Base-by-base conservation (phyloP, 108 stramenopile genomes). In the Pinguiococcus pyrenoidosus region DNA sequence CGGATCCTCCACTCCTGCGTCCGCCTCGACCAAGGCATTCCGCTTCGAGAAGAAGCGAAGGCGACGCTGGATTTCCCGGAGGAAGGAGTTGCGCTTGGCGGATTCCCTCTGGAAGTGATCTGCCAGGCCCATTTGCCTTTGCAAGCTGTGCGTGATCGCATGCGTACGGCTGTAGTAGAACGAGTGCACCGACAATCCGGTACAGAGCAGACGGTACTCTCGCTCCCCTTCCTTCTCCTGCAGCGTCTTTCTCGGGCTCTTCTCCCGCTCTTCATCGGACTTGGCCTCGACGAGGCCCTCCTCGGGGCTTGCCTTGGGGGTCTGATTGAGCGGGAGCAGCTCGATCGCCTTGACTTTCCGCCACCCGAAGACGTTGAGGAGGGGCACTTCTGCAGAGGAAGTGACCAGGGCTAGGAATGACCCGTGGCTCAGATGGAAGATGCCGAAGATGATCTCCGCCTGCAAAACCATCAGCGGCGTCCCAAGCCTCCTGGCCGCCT, bases 81-180 rank as follows among this genome's bases (percentile, higher is more conserved):
- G n/a, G n/a, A n/a, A n/a, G n/a, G n/a, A n/a, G n/a, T n/a, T n/a
- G n/a, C n/a, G n/a, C n/a, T n/a, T n/a, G n/a, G n/a, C n/a, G n/a
- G n/a, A n/a, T 67, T 54, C 57, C 62, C 44, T 42, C 43, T 29
- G 67, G 44, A 25, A 37, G 29, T 48, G 27, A 13, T 69, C 12
- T 68, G 44, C 65, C 57, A 73, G 46, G 30, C 51, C 37, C 28
- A 10, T 24, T 2, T 59, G 62, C n/a, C 57, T 21, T 33, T 71
- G 70, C 12, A 58, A 51, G 13, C 68, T 69, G n/a, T 60, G 56
- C 3, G 70, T 71, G 4, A 71, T 64, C 27, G 69, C 67, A 35
- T 56, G 54, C 10, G 51, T 64, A 49, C 60, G 56, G 3, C 68
- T 69, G 59, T 62, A 71, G 55, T 65, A 71, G 25, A 71, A 51